phyloP scores from a whole-genome alignment of 306 rosid species.

The Mucuna pruriens region DNA sequence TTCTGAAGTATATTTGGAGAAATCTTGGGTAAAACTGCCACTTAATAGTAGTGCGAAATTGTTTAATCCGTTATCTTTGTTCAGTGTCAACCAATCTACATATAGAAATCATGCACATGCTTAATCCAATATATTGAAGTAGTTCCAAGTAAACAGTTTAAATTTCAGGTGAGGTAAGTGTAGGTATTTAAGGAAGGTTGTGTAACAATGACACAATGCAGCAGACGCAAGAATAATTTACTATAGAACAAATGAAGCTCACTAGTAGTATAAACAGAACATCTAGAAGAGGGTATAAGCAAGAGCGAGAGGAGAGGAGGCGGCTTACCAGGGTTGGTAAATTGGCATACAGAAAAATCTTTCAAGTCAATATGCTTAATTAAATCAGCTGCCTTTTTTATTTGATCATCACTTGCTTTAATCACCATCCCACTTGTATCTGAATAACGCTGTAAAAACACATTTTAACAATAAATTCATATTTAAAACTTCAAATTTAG shows the following conservation, averaged over 20 bases:
- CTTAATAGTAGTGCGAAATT: background rate
- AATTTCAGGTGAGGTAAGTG: background rate
- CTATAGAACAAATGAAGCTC: conserved; percentile 28
- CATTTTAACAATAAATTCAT: conserved; percentile 29
- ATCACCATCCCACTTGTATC: conserved; percentile 49
- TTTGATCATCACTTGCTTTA: conserved; percentile 77
- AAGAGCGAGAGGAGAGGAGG: background rate
- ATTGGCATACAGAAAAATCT: conserved; percentile 82
- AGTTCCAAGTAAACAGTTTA: conserved; percentile 15
- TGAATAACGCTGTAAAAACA: conserved; percentile 61
- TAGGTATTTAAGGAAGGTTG: conserved; percentile 10
- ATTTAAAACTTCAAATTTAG: conserved; percentile 31
- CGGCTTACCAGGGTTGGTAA: conserved; percentile 80
- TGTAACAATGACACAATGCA: conserved; percentile 5
- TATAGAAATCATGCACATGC: background rate
- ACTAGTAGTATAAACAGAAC: background rate
- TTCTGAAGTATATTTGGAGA: background rate
- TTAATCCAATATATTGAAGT: conserved; percentile 11
- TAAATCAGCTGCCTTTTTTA: conserved; percentile 70
- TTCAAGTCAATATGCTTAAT: conserved; percentile 81
- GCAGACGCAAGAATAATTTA: background rate
- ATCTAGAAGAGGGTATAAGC: background rate
- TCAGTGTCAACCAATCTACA: conserved; percentile 2
- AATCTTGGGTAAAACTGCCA: background rate
- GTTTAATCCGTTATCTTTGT: background rate